Evolutionary conservation across 2,329 filamentous ascomycete genomes (phyloP), one percentile per base, ranked within the genome.

Genomic region (Cephalotrichum gorgonifer): DNA sequence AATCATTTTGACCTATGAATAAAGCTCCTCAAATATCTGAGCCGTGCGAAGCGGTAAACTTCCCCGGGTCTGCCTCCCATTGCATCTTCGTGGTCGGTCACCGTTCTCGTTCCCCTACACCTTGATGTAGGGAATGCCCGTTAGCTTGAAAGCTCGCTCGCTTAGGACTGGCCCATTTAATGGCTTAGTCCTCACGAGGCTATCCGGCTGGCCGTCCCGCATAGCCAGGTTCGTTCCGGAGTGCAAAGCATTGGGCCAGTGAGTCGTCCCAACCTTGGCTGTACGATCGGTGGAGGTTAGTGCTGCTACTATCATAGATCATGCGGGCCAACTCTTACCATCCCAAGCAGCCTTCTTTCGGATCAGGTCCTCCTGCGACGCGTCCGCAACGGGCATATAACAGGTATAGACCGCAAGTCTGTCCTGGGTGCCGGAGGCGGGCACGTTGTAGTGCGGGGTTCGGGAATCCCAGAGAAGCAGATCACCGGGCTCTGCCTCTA

Each of bases 111-210:
- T 17, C 38, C 22, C n/a, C 15, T 44, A 52, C 8, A 35, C 52
- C 45, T 54, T 52, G 28, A 61, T 57, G 17, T 73, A 75, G 11
- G 71, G 70, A 52, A 74, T 71, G 2, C 71, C 71, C 2, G 70
- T 74, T 47, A 74, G 54, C 54, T 65, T 70, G 54, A 66, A 71
- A 1, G 64, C 66, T 23, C 68, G 53, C 58, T 72, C 69, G 50
- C 58, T 58, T 28, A 73, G 53, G 22, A 59, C 50, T 0, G 67
- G 63, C 51, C 69, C 66, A 43, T 68, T 64, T 2, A 67, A 53
- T 1, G 70, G 69, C 53, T 60, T 56, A 12, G 60, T 56, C 15
- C 66, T 59, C 31, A 67, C 66, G 51, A 67, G 56, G 12, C 58
- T 56, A 47, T 57, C 53, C n/a, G 58, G 54, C 54, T 59, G 44